A percentile compares a stretch with the other conserved stretches of the same genome.
Conservation (phyloP, 176 grass and related monocot genomes). For the Alloteropsis semialata region DNA sequence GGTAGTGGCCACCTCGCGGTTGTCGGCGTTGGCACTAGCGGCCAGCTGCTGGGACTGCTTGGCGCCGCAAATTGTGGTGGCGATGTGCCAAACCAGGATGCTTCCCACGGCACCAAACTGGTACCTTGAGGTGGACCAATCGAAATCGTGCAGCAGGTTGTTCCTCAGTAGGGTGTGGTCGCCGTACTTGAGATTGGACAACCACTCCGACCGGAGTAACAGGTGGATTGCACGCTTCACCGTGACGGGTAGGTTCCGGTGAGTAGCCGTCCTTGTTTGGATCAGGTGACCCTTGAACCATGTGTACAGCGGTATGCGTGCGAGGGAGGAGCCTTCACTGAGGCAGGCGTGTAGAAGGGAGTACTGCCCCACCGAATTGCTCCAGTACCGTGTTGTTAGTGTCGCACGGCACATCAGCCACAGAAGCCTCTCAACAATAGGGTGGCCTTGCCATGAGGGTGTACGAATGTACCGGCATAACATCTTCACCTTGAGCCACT, state of each 20-base stretch:
- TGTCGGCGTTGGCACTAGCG: rapidly evolving
- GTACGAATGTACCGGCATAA: background rate
- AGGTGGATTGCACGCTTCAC: background rate
- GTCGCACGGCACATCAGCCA: background rate
- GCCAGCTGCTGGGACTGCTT: background rate
- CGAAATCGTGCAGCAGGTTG: background rate
- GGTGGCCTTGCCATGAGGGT: background rate
- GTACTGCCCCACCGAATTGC: constrained; percentile 20
- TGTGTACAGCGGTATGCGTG: background rate
- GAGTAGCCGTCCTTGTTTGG: background rate
- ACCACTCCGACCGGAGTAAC: background rate
- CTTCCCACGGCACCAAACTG: background rate
- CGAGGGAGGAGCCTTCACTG: background rate
- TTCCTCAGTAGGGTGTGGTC: background rate
- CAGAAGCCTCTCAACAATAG: background rate
- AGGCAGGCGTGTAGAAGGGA: background rate
- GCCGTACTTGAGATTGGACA: background rate
- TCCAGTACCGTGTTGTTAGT: background rate
- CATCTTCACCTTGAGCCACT: constrained; percentile 31
- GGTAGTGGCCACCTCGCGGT: background rate
- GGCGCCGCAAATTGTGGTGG: background rate
- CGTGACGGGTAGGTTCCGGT: background rate
- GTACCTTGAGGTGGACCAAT: constrained; percentile 12
- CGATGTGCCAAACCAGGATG: constrained; percentile 26
- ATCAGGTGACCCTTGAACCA: background rate